Conservation (phyloP, 2,329 filamentous ascomycete species). For the Cercospora zeae-maydis region DNA sequence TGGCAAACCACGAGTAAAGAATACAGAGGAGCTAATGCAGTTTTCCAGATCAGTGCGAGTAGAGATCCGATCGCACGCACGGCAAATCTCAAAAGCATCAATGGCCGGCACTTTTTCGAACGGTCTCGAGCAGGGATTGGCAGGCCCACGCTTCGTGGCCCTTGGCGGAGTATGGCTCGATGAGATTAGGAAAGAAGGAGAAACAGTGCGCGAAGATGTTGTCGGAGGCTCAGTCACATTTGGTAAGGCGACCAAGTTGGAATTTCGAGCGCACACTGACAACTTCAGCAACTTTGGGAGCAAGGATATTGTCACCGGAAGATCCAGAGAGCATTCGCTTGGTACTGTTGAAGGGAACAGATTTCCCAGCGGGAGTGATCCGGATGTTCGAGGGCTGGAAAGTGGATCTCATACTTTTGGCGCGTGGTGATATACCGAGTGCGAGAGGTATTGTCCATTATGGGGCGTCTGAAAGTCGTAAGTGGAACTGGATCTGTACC, state of each 20-base stretch:
- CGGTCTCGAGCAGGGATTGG: background rate
- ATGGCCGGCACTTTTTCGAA: background rate
- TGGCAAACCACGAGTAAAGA: background rate
- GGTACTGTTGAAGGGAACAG: slow-evolving; percentile 24
- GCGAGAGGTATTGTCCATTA: slow-evolving; percentile 29
- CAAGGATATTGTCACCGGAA: slow-evolving; percentile 20
- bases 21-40: background rate
- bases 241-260: slow-evolving; percentile 5
- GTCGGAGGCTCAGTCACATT: slow-evolving; percentile 30
- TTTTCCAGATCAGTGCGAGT: background rate
- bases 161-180: slow-evolving; percentile 33
- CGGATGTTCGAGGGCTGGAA: slow-evolving; percentile 24
- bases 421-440: slow-evolving; percentile 15
- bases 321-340: slow-evolving; percentile 20
- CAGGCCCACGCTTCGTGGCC: slow-evolving; percentile 11
- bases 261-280: slow-evolving; percentile 3
- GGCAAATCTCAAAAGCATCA: background rate
- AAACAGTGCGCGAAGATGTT: slow-evolving; percentile 18
- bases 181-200: slow-evolving; percentile 25
- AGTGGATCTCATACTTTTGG: slow-evolving; percentile 20
- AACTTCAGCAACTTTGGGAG: slow-evolving; percentile 26
- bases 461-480: slow-evolving; percentile 19
- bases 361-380: slow-evolving; percentile 24
- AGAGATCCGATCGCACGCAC: background rate
- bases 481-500: background rate